phyloP scores from a whole-genome alignment of 2,329 filamentous ascomycete genomes.

The Hypoxylon sp. region DNA sequence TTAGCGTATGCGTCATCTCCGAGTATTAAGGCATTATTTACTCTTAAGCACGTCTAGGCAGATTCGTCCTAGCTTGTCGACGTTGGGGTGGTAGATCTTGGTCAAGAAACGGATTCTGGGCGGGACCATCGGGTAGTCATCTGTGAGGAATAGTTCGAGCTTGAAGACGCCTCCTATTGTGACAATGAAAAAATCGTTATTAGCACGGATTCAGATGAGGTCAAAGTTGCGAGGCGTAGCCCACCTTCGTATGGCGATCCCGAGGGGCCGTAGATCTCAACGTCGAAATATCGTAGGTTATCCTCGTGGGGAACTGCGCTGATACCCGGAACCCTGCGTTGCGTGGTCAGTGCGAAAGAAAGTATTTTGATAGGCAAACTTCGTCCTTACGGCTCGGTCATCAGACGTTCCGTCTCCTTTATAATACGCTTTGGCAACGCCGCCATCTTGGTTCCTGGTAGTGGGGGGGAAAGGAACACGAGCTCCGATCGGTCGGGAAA shows the following conservation, averaged over 20 bases:
- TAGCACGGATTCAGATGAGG: not conserved
- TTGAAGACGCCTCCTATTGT: conserved; percentile 82
- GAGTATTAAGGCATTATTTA: conserved; percentile 53
- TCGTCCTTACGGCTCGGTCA: conserved; percentile 90
- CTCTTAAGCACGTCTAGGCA: conserved; percentile 98
- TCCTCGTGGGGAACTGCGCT: conserved; percentile 96
- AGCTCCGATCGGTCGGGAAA: conserved; percentile 1
- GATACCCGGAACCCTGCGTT: conserved; percentile 87
- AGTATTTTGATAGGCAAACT: conserved; percentile 18
- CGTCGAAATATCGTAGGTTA: conserved; percentile 97
- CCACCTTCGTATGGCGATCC: conserved; percentile 95
- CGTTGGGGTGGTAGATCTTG: conserved; percentile 99
- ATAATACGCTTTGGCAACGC: conserved; percentile 97
- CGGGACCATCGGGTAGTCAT: conserved; percentile 99
- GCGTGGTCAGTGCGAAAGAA: conserved; percentile 14
- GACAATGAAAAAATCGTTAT: no score
- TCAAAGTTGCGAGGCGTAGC: conserved; percentile 38
- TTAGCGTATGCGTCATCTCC: conserved; percentile 5
- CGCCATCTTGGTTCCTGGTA: conserved; percentile 64
- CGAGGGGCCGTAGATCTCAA: conserved; percentile 91
- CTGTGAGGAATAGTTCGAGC: conserved; percentile 95
- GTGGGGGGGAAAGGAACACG: not conserved
- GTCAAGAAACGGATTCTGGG: conserved; percentile 98
- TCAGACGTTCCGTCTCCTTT: conserved; percentile 97
- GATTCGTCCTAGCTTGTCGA: conserved; percentile 96